A percentile compares a stretch with the other conserved stretches of the same genome.
phyloP scores from a whole-genome alignment of 2,329 filamentous ascomycete species.

The Cryphonectria japonica region DNA sequence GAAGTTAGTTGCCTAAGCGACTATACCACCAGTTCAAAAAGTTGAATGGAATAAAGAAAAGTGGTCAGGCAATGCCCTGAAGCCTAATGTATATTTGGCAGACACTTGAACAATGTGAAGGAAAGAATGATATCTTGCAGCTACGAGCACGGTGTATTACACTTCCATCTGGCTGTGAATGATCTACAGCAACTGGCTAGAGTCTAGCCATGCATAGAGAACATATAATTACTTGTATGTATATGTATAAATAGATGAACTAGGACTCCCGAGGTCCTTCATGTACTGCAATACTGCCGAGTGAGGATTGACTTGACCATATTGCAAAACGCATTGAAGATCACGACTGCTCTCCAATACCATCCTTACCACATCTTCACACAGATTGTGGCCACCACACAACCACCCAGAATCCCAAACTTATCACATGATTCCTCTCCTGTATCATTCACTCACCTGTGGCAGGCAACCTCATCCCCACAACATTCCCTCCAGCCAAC shows the following conservation, averaged over 20 bases:
- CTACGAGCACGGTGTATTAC: too few relatives aligned
- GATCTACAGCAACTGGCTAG: too few relatives aligned
- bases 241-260: not conserved
- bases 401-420: not conserved
- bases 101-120: not conserved
- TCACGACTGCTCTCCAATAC: too few relatives aligned
- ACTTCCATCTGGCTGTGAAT: too few relatives aligned
- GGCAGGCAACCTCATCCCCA: slow-evolving; percentile 12
- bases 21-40: too few relatives aligned
- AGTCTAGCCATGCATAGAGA: too few relatives aligned
- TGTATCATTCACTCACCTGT: slow-evolving; percentile 7
- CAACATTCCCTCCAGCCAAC: slow-evolving; percentile 12
- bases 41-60: not conserved
- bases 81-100: not conserved
- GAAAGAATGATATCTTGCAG: too few relatives aligned
- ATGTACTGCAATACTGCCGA: not conserved
- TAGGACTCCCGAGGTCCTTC: not conserved
- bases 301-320: not conserved
- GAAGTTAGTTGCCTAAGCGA: too few relatives aligned
- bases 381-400: not conserved
- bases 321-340: not conserved
- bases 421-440: too few relatives aligned
- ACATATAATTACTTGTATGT: too few relatives aligned
- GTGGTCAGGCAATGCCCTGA: too few relatives aligned
- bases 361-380: not conserved